Evolutionary conservation across 306 rosid genomes (phyloP).

Genomic region (Fragaria iinumae): DNA sequence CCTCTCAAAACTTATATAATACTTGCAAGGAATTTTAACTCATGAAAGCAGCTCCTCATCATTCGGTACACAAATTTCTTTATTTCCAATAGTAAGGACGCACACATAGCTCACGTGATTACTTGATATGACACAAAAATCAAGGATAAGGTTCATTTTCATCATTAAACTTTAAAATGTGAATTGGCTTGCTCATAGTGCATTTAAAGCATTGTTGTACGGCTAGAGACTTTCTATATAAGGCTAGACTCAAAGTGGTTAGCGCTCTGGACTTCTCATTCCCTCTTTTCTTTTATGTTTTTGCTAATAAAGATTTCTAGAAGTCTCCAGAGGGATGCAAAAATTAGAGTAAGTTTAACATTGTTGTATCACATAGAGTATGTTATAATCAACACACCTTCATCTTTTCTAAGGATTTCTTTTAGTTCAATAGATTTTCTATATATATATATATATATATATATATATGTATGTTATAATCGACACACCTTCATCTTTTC

Average conservation of each 20-base stretch:
- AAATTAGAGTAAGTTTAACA: neutral
- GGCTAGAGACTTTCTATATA: neutral
- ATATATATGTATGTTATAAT: too few species aligned
- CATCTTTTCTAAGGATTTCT: neutral
- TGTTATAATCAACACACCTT: constrained; percentile 51
- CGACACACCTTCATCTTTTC: too few species aligned
- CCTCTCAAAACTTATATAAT: neutral
- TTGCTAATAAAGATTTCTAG: neutral
- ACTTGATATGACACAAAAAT: neutral
- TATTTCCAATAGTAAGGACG: neutral
- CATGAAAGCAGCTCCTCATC: neutral
- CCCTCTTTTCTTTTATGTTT: neutral
- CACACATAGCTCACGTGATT: neutral
- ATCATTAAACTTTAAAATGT: neutral
- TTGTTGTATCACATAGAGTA: neutral
- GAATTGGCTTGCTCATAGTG: neutral
- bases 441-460: too few species aligned
- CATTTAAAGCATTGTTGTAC: neutral
- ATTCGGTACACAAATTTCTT: neutral
- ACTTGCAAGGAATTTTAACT: neutral
- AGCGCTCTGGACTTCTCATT: neutral
- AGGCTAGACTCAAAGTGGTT: neutral
- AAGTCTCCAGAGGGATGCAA: neutral
- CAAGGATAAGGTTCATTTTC: neutral
- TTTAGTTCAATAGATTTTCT: too few species aligned